Percentiles rank a stretch among this genome's conserved stretches.
Evolutionary conservation across 345 rosid species (phyloP).

Genomic region (Aegle marmelos): DNA sequence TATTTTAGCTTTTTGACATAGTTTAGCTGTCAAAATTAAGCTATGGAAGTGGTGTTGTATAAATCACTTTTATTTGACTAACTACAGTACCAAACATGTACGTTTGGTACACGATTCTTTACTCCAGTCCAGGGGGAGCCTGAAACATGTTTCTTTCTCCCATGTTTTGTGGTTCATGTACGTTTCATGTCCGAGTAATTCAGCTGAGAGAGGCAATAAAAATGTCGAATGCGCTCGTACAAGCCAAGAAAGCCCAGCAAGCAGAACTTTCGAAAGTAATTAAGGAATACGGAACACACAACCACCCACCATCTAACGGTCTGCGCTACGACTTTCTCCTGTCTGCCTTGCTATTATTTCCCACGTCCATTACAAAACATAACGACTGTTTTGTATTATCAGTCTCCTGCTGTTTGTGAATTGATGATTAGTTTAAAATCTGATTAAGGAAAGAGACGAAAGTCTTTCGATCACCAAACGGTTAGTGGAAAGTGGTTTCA

Average conservation of each 20-base stretch:
- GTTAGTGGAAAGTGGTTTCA: neutral
- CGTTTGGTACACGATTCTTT: too few relatives aligned
- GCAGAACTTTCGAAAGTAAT: neutral
- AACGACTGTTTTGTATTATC: too few relatives aligned
- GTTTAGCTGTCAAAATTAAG: too few relatives aligned
- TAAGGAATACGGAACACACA: neutral
- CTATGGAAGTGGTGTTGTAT: too few relatives aligned
- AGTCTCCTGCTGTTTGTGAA: too few relatives aligned
- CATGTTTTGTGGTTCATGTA: neutral
- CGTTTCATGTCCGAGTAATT: neutral
- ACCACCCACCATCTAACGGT: neutral
- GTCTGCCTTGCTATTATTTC: neutral
- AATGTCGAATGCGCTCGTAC: neutral
- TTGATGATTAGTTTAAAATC: neutral
- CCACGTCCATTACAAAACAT: neutral
- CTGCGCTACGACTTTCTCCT: neutral
- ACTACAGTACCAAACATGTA: too few relatives aligned
- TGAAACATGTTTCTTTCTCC: neutral
- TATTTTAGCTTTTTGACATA: too few relatives aligned
- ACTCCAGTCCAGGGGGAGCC: too few relatives aligned
- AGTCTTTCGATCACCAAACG: neutral
- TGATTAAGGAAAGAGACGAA: too few relatives aligned
- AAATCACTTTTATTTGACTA: too few relatives aligned
- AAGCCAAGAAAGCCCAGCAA: neutral
- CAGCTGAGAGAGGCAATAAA: neutral